Conservation (phyloP, 495 filamentous ascomycete genomes). For the Bathelium albidoporum region DNA sequence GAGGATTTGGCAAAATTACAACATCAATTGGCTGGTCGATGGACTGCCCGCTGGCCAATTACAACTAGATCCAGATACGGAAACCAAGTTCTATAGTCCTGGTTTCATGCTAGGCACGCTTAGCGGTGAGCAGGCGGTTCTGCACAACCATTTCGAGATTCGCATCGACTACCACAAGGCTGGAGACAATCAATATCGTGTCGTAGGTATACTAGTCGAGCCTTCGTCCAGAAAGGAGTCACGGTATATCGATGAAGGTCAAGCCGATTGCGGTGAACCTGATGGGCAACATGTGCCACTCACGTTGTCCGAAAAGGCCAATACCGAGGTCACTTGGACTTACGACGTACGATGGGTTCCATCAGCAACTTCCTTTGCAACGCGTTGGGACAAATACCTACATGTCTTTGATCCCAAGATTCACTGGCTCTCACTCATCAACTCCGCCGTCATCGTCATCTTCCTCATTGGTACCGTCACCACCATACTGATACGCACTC, state of each 20-base stretch:
- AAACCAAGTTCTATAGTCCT: constrained; percentile 68
- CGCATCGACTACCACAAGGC: constrained; percentile 82
- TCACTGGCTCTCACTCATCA: constrained; percentile 96
- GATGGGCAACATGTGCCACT: constrained; percentile 34
- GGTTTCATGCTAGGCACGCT: constrained; percentile 75
- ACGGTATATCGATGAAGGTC: constrained; percentile 40
- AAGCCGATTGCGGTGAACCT: constrained; percentile 50
- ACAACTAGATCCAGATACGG: constrained; percentile 60
- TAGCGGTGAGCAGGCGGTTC: constrained; percentile 36
- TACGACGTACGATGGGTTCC: constrained; percentile 82
- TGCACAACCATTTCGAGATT: constrained; percentile 95
- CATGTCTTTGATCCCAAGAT: constrained; percentile 94
- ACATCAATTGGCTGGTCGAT: constrained; percentile 92
- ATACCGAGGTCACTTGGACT: constrained; percentile 70
- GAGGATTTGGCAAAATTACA: constrained; percentile 69
- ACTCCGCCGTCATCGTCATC: constrained; percentile 83
- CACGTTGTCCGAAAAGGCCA: constrained; percentile 51
- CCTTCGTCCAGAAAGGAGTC: constrained; percentile 61
- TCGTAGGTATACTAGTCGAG: constrained; percentile 83
- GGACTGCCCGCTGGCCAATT: constrained; percentile 81
- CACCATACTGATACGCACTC: constrained; percentile 73
- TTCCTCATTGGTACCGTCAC: constrained; percentile 85
- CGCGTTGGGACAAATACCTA: constrained; percentile 94
- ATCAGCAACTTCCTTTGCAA: constrained; percentile 80
- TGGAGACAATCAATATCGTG: constrained; percentile 57